Evolutionary conservation across 768 basidiomycete species (phyloP), one percentile per base, ranked within the genome.

Genomic region (Exsudoporus frostii): DNA sequence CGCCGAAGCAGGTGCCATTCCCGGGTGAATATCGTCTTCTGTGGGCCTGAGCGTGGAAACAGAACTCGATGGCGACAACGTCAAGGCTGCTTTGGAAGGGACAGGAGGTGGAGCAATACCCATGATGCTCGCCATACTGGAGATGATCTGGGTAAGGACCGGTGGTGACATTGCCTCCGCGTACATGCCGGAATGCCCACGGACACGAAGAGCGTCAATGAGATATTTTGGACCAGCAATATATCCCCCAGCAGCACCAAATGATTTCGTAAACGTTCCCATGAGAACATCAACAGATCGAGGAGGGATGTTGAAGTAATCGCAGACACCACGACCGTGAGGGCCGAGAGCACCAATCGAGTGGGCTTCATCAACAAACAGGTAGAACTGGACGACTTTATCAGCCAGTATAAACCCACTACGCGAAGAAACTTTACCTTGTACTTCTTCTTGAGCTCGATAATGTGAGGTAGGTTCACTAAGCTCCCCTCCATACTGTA

Each of bases 401-500:
- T 61, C 30, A 58, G 41, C 29, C 2, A 30, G 42, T 3, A 32
- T 29, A 37, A 17, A n/a, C 3, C 2, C n/a, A 43, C 14, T 27
- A 32, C 15, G 15, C 5, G 59, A 78, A 45, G 54, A 34, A 10
- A 27, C 5, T 32, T 30, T 36, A 94, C 96, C 84, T 98, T 98
- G 81, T 97, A 98, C 66, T 86, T 88, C 69, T 86, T 79, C 78
- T 97, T 98, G 48, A 99, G 78, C 58, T 89, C 88, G 52, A 98
- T 61, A 50, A 99, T 75, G 13, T 64, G 76, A 4, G 95, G 97
- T 39, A 99, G 65, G 67, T 98, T 84, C 33, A 89, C 84, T 59
- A 98, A 63, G 9, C 91, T 94, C n/a, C 97, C 97, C 73, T 98
- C 97, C 97, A 99, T 99, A 56, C 90, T 93, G 74, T 92, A 98